A percentile compares a stretch with the other conserved stretches of the same genome.
Evolutionary conservation across 176 grass and related monocot genomes (phyloP).

Genomic region (Melocanna baccifera): DNA sequence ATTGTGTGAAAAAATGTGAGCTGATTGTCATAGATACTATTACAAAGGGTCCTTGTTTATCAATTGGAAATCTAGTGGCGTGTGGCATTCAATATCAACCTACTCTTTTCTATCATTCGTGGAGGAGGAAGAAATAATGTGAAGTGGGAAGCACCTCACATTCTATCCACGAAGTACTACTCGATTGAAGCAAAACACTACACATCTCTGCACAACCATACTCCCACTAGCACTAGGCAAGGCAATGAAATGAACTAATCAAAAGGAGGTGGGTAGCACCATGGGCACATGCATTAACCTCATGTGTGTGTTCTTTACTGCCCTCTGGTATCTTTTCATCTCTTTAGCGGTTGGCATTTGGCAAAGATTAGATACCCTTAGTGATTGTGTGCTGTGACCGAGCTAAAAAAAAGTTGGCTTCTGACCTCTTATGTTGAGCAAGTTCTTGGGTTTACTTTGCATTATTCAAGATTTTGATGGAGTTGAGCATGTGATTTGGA

Average conservation of each 20-base stretch:
- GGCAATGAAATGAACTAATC: neutral
- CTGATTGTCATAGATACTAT: neutral
- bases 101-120: conserved; percentile 4
- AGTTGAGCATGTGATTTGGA: conserved; percentile 21
- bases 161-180: neutral
- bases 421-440: conserved; percentile 35
- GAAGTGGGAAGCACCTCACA: neutral
- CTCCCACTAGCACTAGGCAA: neutral
- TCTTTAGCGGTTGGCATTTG: conserved; percentile 37
- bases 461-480: neutral
- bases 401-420: conserved; percentile 9
- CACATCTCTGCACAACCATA: neutral
- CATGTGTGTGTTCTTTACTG: conserved; percentile 23
- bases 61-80: conserved; percentile 1
- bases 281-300: conserved; percentile 21
- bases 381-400: neutral
- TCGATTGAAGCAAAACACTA: neutral
- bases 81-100: conserved; percentile 25
- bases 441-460: conserved; percentile 8
- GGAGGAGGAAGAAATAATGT: neutral
- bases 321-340: conserved; percentile 7
- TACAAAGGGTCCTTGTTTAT: neutral
- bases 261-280: neutral
- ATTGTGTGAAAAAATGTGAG: neutral
- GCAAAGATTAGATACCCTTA: neutral